phyloP scores from a whole-genome alignment of 495 filamentous ascomycete species.

The Hypoxylon fragiforme region DNA sequence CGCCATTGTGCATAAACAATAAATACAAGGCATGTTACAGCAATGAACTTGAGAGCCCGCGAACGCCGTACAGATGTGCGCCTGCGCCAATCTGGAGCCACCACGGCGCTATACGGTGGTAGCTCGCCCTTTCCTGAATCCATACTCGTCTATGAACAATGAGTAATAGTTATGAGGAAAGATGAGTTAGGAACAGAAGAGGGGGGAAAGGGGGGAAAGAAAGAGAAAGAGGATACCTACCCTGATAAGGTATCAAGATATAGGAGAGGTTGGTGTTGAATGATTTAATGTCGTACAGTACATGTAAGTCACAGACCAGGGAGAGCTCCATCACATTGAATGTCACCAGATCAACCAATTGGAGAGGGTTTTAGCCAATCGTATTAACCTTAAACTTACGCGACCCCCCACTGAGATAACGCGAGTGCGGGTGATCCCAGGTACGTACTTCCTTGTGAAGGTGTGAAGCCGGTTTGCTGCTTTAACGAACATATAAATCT shows the following conservation, averaged over 20 bases:
- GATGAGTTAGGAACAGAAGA: slow-evolving; percentile 2
- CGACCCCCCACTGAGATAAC: slow-evolving; percentile 29
- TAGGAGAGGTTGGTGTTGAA: slow-evolving; percentile 21
- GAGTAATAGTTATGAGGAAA: not conserved
- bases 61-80: slow-evolving; percentile 38
- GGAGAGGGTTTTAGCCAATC: slow-evolving; percentile 6
- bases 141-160: slow-evolving; percentile 7
- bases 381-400: slow-evolving; percentile 8
- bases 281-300: too few species aligned
- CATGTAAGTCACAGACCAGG: too few species aligned
- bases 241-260: not conserved
- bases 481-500: too few species aligned
- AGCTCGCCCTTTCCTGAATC: slow-evolving; percentile 32
- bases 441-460: not conserved
- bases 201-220: not conserved
- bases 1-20: slow-evolving; percentile 54
- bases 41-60: slow-evolving; percentile 40
- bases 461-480: not conserved
- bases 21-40: slow-evolving; percentile 44
- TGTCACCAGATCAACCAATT: slow-evolving; percentile 12
- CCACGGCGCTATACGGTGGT: slow-evolving; percentile 39
- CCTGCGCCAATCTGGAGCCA: slow-evolving; percentile 25
- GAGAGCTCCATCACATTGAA: too few species aligned
- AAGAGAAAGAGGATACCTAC: not conserved
- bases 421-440: not conserved